Evolutionary conservation across 2,329 filamentous ascomycete species (phyloP).

Genomic region (Colletotrichum sansevieriae): DNA sequence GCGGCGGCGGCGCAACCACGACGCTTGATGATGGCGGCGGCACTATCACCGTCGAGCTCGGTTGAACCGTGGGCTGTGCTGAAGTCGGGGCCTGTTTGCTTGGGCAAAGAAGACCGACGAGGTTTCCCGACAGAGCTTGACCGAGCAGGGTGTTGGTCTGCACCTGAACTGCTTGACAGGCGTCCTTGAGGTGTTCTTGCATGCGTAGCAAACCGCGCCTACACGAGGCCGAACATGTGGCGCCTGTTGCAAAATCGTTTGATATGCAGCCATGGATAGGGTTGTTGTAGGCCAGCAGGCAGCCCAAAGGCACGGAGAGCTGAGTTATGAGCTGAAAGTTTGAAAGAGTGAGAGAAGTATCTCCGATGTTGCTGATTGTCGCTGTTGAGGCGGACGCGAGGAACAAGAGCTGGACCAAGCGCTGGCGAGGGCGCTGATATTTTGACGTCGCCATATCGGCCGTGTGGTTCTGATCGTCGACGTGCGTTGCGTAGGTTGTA

Average conservation of each 20-base stretch:
- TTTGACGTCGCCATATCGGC: constrained; percentile 27
- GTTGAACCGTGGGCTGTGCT: constrained; percentile 4
- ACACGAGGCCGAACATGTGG: constrained; percentile 55
- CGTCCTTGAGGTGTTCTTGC: constrained; percentile 48
- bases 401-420: constrained; percentile 23
- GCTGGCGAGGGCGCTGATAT: constrained; percentile 11
- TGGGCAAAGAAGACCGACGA: constrained; percentile 54
- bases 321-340: constrained; percentile 57
- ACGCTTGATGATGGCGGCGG: constrained; percentile 19
- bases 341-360: constrained; percentile 47
- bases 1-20: constrained; percentile 4
- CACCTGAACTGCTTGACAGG: constrained; percentile 46
- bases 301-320: constrained; percentile 52
- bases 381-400: constrained; percentile 32
- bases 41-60: constrained; percentile 11
- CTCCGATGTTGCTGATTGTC: constrained; percentile 25
- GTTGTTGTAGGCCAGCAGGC: constrained; percentile 57
- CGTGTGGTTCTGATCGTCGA: constrained; percentile 3
- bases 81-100: constrained; percentile 10
- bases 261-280: constrained; percentile 54
- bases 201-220: constrained; percentile 46
- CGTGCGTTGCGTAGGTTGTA: neutral
- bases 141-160: constrained; percentile 52
- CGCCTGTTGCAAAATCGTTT: constrained; percentile 52
- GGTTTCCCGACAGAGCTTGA: constrained; percentile 52